Evolutionary conservation across 208 protist species (phyloP).

Genomic region (Trypanosomatidae sp.): DNA sequence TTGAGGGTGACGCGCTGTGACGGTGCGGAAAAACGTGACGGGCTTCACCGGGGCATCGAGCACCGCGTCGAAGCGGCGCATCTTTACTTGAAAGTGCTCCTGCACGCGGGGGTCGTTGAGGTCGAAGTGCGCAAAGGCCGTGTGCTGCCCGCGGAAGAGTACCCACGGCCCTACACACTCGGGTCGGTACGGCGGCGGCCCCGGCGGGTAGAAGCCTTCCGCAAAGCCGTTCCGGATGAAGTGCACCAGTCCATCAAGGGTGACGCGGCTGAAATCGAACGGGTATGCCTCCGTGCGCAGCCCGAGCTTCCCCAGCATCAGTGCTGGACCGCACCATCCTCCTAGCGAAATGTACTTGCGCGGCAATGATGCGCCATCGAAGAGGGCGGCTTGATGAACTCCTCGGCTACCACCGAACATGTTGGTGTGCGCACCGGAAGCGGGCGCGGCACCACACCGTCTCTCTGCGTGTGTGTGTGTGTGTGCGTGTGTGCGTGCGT

Average conservation of each 20-base stretch:
- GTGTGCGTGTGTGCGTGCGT: neutral
- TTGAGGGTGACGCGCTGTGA: slow-evolving; percentile 52
- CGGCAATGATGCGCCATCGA: slow-evolving; percentile 30
- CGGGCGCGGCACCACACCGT: neutral
- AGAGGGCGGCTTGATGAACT: slow-evolving; percentile 11
- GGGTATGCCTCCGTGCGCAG: slow-evolving; percentile 73
- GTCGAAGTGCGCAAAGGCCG: slow-evolving; percentile 82
- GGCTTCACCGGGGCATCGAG: slow-evolving; percentile 34
- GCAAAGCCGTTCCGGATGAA: slow-evolving; percentile 62
- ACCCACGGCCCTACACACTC: slow-evolving; percentile 84
- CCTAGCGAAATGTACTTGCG: slow-evolving; percentile 74
- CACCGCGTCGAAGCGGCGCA: slow-evolving; percentile 43
- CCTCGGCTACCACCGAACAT: neutral
- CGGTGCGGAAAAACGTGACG: slow-evolving; percentile 76
- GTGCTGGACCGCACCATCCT: slow-evolving; percentile 74
- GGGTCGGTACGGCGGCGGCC: slow-evolving; percentile 52
- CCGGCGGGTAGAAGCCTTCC: slow-evolving; percentile 70
- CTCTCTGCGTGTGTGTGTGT: neutral
- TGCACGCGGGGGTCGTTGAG: slow-evolving; percentile 61
- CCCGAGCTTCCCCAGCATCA: slow-evolving; percentile 71
- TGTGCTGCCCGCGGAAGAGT: slow-evolving; percentile 76
- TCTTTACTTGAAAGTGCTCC: slow-evolving; percentile 52
- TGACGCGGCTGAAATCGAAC: slow-evolving; percentile 78
- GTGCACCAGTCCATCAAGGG: slow-evolving; percentile 66
- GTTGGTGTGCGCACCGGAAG: neutral